These are phyloP conservation scores for Fraxinus anomala DNA, from an alignment of 257 asterid genomes.

Conservation along the genomic window DNA sequence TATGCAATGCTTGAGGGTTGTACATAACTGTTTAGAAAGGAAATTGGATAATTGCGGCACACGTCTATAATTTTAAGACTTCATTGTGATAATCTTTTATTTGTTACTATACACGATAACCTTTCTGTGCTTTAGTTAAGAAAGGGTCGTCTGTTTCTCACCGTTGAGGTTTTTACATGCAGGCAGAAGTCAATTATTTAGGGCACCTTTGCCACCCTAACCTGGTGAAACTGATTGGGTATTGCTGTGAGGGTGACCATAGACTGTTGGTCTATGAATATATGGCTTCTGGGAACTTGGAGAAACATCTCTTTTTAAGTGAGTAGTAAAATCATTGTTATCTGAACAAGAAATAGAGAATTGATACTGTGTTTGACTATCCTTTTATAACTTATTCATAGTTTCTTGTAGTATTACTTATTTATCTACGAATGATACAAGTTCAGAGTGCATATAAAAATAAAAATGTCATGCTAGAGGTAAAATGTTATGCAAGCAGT, in stretches of 20 bases:
- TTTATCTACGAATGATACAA: background rate
- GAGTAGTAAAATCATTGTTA: constrained; percentile 37
- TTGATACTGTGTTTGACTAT: background rate
- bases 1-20: background rate
- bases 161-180: constrained; percentile 34
- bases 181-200: constrained; percentile 92
- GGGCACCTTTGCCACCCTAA: constrained; percentile 86
- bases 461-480: background rate
- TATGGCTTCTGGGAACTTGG: constrained; percentile 94
- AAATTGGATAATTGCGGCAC: constrained; percentile 12
- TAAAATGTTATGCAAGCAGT: constrained; percentile 6
- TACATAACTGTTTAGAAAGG: background rate
- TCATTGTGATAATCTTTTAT: background rate
- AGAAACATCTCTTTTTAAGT: constrained; percentile 80
- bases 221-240: constrained; percentile 86
- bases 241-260: constrained; percentile 88
- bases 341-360: background rate
- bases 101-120: background rate
- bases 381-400: constrained; percentile 2
- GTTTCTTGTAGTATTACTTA: constrained; percentile 9
- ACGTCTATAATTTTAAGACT: background rate
- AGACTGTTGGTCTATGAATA: constrained; percentile 89
- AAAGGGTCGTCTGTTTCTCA: constrained; percentile 29
- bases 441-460: background rate
- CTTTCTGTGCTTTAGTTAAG: constrained; percentile 8